phyloP scores from a whole-genome alignment of 1,284 basidiomycete species.

The Apiotrichum gracile region DNA sequence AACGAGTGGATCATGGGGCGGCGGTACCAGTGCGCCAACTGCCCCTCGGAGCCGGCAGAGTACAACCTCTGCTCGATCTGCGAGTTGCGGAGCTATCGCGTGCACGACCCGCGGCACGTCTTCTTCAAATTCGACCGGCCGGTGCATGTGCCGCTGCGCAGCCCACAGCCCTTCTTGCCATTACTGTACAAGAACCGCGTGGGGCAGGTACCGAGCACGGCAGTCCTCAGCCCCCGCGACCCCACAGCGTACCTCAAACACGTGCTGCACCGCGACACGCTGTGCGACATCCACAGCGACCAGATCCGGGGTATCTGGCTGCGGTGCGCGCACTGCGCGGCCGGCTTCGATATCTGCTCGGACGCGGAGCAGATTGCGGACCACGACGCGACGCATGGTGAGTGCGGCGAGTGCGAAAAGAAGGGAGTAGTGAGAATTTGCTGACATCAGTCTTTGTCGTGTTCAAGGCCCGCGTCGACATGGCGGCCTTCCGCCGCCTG shows the following conservation, averaged over 20 bases:
- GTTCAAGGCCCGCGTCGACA: slow-evolving; percentile 67
- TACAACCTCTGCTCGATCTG: slow-evolving; percentile 63
- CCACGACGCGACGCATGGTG: slow-evolving; percentile 66
- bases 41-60: slow-evolving; percentile 40
- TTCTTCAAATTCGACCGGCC: slow-evolving; percentile 80
- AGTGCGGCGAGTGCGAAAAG: slow-evolving; percentile 6
- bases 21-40: slow-evolving; percentile 48
- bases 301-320: slow-evolving; percentile 75
- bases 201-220: slow-evolving; percentile 52
- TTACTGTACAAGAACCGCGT: slow-evolving; percentile 62
- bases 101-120: slow-evolving; percentile 74
- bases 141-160: slow-evolving; percentile 63
- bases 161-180: slow-evolving; percentile 59
- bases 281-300: slow-evolving; percentile 45
- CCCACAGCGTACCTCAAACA: slow-evolving; percentile 59
- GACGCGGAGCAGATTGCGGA: slow-evolving; percentile 69
- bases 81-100: slow-evolving; percentile 65
- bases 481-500: slow-evolving; percentile 36
- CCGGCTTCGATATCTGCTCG: slow-evolving; percentile 64
- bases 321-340: slow-evolving; percentile 75
- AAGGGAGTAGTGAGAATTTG: not conserved
- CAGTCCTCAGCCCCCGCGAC: slow-evolving; percentile 59
- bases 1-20: slow-evolving; percentile 44
- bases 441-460: slow-evolving; percentile 60
- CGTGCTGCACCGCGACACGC: slow-evolving; percentile 56